Evolutionary conservation across 2,329 filamentous ascomycete species (phyloP).

Genomic region (Tolypocladium capitatum): DNA sequence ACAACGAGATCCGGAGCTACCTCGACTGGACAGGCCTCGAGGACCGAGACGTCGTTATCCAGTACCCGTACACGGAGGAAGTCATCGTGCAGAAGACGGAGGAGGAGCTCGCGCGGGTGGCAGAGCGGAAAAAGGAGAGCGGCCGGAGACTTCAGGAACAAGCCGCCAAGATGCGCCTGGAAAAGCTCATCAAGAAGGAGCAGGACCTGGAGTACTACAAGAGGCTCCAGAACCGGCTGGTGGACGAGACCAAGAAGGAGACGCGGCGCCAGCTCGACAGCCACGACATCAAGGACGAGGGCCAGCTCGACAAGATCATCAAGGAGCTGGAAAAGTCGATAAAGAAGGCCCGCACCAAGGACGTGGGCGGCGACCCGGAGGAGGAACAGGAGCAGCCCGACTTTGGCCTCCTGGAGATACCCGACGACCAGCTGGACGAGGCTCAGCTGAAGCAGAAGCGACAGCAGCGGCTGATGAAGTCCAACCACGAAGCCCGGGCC

Average conservation of each 20-base stretch:
- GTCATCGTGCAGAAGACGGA: constrained; percentile 83
- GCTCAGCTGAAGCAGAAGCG: constrained; percentile 83
- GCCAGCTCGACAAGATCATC: constrained; percentile 68
- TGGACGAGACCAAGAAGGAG: constrained; percentile 79
- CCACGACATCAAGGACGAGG: constrained; percentile 86
- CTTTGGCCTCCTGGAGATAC: constrained; percentile 77
- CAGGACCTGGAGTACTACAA: constrained; percentile 91
- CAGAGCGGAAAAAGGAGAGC: constrained; percentile 90
- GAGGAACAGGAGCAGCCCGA: constrained; percentile 72
- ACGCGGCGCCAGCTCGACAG: constrained; percentile 72
- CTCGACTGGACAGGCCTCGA: constrained; percentile 89
- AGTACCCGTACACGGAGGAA: constrained; percentile 90
- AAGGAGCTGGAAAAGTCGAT: constrained; percentile 85
- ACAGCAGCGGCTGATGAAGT: constrained; percentile 84
- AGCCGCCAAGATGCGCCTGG: constrained; percentile 90
- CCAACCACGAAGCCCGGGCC: constrained; percentile 82
- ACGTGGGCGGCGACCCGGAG: constrained; percentile 70
- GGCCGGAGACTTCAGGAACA: constrained; percentile 86
- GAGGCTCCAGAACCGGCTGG: constrained; percentile 59
- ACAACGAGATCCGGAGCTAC: constrained; percentile 60
- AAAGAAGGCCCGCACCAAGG: constrained; percentile 81
- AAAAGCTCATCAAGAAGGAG: constrained; percentile 91
- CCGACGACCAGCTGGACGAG: constrained; percentile 89
- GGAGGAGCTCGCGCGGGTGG: constrained; percentile 79
- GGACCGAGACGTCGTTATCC: constrained; percentile 75